These are phyloP conservation scores for Micromonas commoda DNA, from an alignment of 139 green algal species.

Conservation along the genomic window DNA sequence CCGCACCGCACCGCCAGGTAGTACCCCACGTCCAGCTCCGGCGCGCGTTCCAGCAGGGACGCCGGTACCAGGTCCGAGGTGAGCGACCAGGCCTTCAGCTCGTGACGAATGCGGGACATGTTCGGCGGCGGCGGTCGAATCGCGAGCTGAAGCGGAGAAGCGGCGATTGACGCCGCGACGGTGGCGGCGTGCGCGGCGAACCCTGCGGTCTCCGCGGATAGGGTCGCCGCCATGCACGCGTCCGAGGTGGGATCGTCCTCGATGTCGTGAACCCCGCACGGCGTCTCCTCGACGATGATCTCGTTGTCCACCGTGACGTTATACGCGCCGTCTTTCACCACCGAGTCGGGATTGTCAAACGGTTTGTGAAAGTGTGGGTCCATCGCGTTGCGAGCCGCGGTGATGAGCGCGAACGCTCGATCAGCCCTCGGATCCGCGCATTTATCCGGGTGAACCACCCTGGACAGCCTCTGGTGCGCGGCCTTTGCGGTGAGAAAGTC, in stretches of 20 bases:
- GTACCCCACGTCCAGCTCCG: background rate
- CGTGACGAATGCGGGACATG: background rate
- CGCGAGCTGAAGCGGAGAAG: background rate
- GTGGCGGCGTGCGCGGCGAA: background rate
- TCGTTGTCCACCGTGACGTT: background rate
- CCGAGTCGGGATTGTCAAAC: background rate
- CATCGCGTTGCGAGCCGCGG: background rate
- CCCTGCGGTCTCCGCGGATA: background rate
- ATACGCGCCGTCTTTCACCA: background rate
- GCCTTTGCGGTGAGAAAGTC: too few relatives aligned
- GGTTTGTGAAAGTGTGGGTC: background rate
- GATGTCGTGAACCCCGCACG: background rate
- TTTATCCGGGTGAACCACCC: constrained; percentile 70
- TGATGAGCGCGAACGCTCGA: constrained; percentile 44
- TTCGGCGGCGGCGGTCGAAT: background rate
- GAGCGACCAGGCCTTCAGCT: background rate
- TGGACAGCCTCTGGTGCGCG: constrained; percentile 53
- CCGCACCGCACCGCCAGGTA: background rate
- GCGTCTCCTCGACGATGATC: background rate
- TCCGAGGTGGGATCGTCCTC: background rate
- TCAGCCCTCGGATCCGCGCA: constrained; percentile 44
- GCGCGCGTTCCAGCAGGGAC: background rate
- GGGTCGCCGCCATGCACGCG: background rate
- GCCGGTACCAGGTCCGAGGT: background rate
- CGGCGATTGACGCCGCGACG: background rate